A percentile compares a stretch with the other conserved stretches of the same genome.
These are phyloP conservation scores for Scenedesmus sp. DNA, from an alignment of 163 green algal genomes.

Conservation along the genomic window DNA sequence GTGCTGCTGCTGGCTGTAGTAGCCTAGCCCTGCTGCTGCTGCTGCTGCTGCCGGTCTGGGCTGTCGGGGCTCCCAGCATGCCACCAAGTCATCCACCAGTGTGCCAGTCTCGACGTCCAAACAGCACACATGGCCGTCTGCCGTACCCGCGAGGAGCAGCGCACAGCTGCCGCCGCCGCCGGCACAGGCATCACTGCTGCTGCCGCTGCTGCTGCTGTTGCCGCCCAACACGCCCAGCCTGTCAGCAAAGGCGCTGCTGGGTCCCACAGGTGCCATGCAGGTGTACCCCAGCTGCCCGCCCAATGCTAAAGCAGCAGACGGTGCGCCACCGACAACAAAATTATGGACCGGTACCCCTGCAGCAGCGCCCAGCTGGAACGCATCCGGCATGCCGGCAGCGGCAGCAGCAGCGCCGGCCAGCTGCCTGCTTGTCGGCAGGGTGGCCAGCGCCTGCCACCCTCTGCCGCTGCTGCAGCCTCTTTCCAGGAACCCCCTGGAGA, in stretches of 20 bases:
- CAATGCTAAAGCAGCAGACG: constrained; percentile 10
- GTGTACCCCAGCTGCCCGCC: constrained; percentile 42
- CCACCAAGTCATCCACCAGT: constrained; percentile 14
- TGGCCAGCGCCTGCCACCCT: constrained; percentile 24
- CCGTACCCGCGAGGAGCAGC: constrained; percentile 41
- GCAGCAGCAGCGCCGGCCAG: background rate
- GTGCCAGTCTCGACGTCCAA: constrained; percentile 35
- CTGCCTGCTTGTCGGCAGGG: constrained; percentile 21
- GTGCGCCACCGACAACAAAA: background rate
- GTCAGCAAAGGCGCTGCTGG: background rate
- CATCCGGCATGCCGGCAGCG: background rate
- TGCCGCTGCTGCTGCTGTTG: constrained; percentile 10
- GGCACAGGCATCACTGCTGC: background rate
- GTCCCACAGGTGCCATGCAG: constrained; percentile 7
- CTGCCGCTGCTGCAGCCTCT: constrained; percentile 47
- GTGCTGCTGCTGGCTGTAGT: constrained; percentile 28
- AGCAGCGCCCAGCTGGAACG: background rate
- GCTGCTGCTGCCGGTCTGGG: background rate
- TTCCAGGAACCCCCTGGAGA: background rate
- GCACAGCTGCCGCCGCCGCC: background rate
- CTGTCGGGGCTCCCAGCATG: constrained; percentile 28
- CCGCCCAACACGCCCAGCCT: background rate
- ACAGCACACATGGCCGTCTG: constrained; percentile 40
- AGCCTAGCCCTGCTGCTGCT: constrained; percentile 14
- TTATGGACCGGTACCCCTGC: background rate